Conservation (phyloP, 1,284 basidiomycete species). For the Coniophora puteana region DNA sequence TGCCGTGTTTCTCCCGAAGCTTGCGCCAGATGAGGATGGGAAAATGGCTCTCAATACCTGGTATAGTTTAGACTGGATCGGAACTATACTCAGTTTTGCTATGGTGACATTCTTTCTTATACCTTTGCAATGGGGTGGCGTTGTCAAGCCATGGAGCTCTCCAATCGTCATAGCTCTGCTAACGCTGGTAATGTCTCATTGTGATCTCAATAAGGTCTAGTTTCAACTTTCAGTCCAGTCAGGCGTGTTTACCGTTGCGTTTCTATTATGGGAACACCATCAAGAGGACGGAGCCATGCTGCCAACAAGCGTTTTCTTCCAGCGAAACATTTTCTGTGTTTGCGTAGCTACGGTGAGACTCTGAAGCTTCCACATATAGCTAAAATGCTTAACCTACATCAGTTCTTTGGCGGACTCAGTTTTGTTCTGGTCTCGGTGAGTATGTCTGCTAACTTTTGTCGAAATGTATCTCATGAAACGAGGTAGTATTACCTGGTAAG, state of each 20-base stretch:
- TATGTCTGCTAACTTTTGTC: neutral
- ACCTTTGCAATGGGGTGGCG: slow-evolving; percentile 38
- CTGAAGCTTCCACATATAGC: neutral
- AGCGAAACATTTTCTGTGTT: slow-evolving; percentile 26
- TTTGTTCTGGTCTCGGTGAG: neutral
- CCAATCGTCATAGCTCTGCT: slow-evolving; percentile 25
- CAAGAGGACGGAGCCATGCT: slow-evolving; percentile 27
- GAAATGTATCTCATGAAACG: neutral
- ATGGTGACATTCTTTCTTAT: slow-evolving; percentile 33
- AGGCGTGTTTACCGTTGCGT: slow-evolving; percentile 14
- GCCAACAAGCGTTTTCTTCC: slow-evolving; percentile 20
- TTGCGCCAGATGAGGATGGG: neutral
- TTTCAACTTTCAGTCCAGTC: no score
- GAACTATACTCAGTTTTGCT: slow-evolving; percentile 21
- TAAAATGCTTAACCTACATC: neutral
- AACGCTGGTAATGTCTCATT: slow-evolving; percentile 20
- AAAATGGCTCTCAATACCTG: neutral
- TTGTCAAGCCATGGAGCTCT: slow-evolving; percentile 32
- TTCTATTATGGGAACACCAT: slow-evolving; percentile 32
- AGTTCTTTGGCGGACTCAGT: neutral
- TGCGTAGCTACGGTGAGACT: neutral
- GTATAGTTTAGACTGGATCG: slow-evolving; percentile 25
- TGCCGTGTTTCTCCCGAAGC: slow-evolving; percentile 17
- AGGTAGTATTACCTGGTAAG: slow-evolving; percentile 2
- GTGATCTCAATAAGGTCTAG: no score